Evolutionary conservation across 169 alveolate genomes (phyloP).

Genomic region (Cryptosporidium felis): DNA sequence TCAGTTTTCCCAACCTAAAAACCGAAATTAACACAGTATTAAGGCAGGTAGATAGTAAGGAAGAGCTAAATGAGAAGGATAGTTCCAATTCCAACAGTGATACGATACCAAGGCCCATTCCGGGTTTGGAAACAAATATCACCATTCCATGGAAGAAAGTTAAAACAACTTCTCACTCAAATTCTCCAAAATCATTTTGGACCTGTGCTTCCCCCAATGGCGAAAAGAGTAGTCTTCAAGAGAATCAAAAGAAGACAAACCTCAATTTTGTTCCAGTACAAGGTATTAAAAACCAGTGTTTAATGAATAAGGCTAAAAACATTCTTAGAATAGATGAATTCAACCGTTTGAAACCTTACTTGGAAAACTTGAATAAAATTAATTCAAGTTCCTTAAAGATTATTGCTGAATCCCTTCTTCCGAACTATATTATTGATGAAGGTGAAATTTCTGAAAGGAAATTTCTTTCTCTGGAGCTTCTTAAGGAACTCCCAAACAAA

Average conservation of each 20-base stretch:
- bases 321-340: conserved; percentile 13
- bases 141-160: neutral
- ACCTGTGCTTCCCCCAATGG: neutral
- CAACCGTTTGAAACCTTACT: neutral
- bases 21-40: conserved; percentile 41
- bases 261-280: neutral
- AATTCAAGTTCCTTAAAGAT: neutral
- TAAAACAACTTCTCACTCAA: neutral
- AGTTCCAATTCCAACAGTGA: neutral
- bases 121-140: neutral
- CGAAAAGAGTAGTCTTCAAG: neutral
- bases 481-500: neutral
- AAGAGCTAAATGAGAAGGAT: neutral
- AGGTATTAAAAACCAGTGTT: neutral
- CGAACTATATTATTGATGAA: neutral
- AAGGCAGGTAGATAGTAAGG: neutral
- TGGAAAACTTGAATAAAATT: neutral
- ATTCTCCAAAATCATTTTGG: neutral
- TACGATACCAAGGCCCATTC: neutral
- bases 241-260: conserved; percentile 14
- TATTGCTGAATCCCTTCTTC: neutral
- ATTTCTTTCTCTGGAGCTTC: neutral
- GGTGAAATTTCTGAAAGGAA: neutral
- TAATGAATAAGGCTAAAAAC: neutral
- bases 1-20: neutral